These are phyloP conservation scores for Boletus vinaceobasis DNA, from an alignment of 768 basidiomycete species.

Conservation along the genomic window DNA sequence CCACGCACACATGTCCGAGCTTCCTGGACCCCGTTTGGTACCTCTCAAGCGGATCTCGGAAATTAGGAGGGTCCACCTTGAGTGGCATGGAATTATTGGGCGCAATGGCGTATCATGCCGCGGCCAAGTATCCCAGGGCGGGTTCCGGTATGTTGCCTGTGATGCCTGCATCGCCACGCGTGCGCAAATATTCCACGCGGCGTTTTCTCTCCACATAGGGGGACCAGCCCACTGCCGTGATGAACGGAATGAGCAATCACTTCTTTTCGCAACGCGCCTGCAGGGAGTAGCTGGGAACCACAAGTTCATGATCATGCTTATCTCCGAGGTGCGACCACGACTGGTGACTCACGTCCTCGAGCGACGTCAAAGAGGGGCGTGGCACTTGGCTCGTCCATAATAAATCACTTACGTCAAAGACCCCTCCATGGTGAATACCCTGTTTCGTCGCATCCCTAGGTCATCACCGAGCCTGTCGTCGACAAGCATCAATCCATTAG, in stretches of 20 bases:
- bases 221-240: constrained; percentile 18
- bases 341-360: constrained; percentile 11
- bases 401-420: constrained; percentile 41
- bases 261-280: constrained; percentile 65
- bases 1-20: constrained; percentile 23
- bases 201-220: constrained; percentile 21
- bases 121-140: constrained; percentile 37
- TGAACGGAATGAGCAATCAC: constrained; percentile 29
- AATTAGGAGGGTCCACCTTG: constrained; percentile 55
- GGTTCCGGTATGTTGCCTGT: constrained; percentile 15
- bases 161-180: constrained; percentile 9
- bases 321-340: constrained; percentile 12
- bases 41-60: constrained; percentile 48
- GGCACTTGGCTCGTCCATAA: constrained; percentile 2
- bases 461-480: constrained; percentile 46
- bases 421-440: constrained; percentile 25
- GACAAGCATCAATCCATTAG: constrained; percentile 46
- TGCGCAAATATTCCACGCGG: constrained; percentile 1
- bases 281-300: constrained; percentile 26
- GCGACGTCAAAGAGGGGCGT: constrained; percentile 8
- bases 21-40: constrained; percentile 27
- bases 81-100: constrained; percentile 64
- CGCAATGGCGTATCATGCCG: constrained; percentile 56
- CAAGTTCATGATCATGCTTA: background rate
- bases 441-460: constrained; percentile 23